These are phyloP conservation scores for Macaranga tanarius DNA, from an alignment of 441 rosid species.

Conservation along the genomic window DNA sequence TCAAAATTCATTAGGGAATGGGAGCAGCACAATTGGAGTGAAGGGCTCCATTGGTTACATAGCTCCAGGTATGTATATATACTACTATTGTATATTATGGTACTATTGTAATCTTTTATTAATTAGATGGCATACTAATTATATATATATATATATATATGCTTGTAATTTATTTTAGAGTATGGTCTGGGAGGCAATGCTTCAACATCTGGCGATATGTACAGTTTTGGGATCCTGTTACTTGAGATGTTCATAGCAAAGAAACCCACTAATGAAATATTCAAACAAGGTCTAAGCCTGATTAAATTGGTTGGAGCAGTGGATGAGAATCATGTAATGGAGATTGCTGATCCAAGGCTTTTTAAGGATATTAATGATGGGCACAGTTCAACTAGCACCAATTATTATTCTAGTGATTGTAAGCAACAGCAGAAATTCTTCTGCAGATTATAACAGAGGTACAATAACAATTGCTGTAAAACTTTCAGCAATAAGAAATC, in stretches of 20 bases:
- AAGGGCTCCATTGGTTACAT: conserved; percentile 2
- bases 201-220: neutral
- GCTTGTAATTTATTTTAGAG: neutral
- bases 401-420: neutral
- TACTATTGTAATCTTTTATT: too few relatives aligned
- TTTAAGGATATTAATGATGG: too few relatives aligned
- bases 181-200: neutral
- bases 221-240: neutral
- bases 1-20: neutral
- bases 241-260: neutral
- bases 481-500: too few relatives aligned
- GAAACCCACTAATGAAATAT: neutral
- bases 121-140: neutral
- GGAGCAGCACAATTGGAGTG: neutral
- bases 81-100: too few relatives aligned
- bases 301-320: neutral
- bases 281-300: neutral
- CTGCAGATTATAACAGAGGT: too few relatives aligned
- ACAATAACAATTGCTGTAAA: too few relatives aligned
- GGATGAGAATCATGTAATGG: neutral
- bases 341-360: neutral
- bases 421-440: too few relatives aligned
- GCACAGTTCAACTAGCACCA: neutral
- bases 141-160: too few relatives aligned
- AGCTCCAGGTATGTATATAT: neutral